Evolutionary conservation across 257 asterid species (phyloP).

Genomic region (Salvia hispanica): DNA sequence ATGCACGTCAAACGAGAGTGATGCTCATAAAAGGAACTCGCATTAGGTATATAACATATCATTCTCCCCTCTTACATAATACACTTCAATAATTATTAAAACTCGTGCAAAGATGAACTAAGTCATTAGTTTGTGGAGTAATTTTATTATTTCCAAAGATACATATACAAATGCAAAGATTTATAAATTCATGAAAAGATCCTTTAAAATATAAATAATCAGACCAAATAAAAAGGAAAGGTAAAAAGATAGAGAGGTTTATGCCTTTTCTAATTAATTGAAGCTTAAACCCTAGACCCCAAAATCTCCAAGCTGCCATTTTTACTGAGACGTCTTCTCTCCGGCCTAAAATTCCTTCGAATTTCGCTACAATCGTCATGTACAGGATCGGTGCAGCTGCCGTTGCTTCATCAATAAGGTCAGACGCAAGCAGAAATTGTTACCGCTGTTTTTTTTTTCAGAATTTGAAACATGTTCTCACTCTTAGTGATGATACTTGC

Average conservation of each 20-base stretch:
- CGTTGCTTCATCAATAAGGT: slow-evolving; percentile 70
- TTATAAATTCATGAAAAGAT: too few species aligned
- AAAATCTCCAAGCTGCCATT: slow-evolving; percentile 19
- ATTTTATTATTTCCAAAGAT: too few species aligned
- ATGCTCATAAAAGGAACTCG: too few species aligned
- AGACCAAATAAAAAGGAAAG: too few species aligned
- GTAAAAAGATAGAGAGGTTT: slow-evolving; percentile 14
- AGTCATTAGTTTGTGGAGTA: too few species aligned
- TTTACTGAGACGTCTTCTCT: background rate
- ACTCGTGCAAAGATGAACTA: too few species aligned
- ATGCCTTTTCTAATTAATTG: slow-evolving; percentile 4
- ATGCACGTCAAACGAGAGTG: too few species aligned
- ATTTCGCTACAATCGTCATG: slow-evolving; percentile 39
- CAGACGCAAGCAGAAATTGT: background rate
- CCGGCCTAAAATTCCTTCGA: background rate
- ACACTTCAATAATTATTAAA: too few species aligned
- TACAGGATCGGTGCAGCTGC: slow-evolving; percentile 63
- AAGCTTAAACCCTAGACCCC: slow-evolving; percentile 47
- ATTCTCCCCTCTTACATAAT: too few species aligned
- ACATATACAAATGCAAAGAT: too few species aligned
- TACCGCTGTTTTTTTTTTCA: background rate
- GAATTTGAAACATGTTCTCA: background rate
- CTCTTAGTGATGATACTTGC: background rate
- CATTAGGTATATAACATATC: too few species aligned
- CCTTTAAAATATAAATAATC: too few species aligned